A percentile compares a stretch with the other conserved stretches of the same genome.
Evolutionary conservation across 345 rosid species (phyloP).

Genomic region (Camelina hispida): DNA sequence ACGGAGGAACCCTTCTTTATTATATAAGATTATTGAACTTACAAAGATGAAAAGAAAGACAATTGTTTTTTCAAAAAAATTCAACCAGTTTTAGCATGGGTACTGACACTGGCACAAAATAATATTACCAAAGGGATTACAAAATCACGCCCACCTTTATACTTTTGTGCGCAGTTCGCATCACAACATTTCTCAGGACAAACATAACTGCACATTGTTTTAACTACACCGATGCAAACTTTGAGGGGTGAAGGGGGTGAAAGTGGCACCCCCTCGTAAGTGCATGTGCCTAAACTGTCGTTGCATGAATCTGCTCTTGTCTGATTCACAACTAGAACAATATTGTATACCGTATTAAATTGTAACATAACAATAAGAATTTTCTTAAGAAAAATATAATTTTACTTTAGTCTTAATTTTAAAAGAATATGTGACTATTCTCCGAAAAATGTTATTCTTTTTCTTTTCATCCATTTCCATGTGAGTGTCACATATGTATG

Average conservation of each 20-base stretch:
- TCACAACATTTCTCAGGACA: conserved; percentile 19
- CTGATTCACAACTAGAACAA: conserved; percentile 13
- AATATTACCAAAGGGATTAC: neutral
- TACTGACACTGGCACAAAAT: conserved; percentile 34
- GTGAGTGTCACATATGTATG: too few species aligned
- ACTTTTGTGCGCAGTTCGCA: conserved; percentile 16
- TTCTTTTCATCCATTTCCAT: too few species aligned
- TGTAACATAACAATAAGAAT: neutral
- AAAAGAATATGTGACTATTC: too few species aligned
- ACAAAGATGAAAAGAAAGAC: too few species aligned
- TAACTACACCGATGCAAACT: neutral
- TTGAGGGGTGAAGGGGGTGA: neutral
- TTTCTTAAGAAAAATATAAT: too few species aligned
- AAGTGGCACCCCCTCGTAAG: neutral
- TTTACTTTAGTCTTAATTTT: too few species aligned
- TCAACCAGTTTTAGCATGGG: neutral
- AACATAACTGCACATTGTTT: neutral
- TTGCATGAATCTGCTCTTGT: neutral
- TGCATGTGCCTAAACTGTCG: conserved; percentile 27
- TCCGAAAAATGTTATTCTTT: too few species aligned
- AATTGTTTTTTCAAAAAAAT: too few species aligned
- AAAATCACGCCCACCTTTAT: conserved; percentile 24
- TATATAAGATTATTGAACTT: too few species aligned
- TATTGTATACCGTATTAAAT: neutral
- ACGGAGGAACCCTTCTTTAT: too few species aligned